phyloP scores from a whole-genome alignment of 495 filamentous ascomycete species.

The Aspergillus campestris region DNA sequence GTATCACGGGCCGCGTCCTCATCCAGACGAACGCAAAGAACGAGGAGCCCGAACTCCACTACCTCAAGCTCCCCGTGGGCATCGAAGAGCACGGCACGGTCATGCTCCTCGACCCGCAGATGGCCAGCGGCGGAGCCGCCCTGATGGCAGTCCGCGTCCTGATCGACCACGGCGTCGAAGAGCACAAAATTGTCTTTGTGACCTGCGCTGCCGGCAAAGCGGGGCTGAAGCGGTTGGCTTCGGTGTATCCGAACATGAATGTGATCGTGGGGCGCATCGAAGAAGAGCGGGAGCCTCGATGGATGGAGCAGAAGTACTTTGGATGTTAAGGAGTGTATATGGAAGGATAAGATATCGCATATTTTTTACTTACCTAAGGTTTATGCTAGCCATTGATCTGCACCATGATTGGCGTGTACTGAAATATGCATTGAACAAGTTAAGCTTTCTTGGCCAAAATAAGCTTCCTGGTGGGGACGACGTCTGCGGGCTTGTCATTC shows the following conservation, averaged over 20 bases:
- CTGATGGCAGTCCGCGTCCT: slow-evolving; percentile 94
- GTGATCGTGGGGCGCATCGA: slow-evolving; percentile 77
- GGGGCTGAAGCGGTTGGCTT: slow-evolving; percentile 72
- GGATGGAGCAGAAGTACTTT: slow-evolving; percentile 77
- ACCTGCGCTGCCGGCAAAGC: slow-evolving; percentile 76
- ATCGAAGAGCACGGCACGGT: slow-evolving; percentile 68
- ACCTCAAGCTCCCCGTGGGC: slow-evolving; percentile 62
- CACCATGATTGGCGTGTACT: not conserved
- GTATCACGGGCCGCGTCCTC: slow-evolving; percentile 76
- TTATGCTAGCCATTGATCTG: not conserved
- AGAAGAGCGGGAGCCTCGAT: slow-evolving; percentile 65
- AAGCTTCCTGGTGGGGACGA: too few species aligned
- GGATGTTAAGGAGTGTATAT: slow-evolving; percentile 46
- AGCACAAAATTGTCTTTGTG: slow-evolving; percentile 80
- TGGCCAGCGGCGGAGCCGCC: slow-evolving; percentile 86
- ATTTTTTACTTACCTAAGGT: not conserved
- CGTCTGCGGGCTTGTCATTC: not conserved
- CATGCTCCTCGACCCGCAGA: slow-evolving; percentile 84
- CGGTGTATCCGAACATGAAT: slow-evolving; percentile 76
- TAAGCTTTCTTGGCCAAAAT: too few species aligned
- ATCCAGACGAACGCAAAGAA: slow-evolving; percentile 82
- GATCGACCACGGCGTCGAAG: slow-evolving; percentile 85
- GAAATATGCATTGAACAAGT: too few species aligned
- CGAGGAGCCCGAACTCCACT: slow-evolving; percentile 88
- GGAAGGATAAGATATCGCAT: not conserved